Percentiles rank a stretch among this genome's conserved stretches.
These are phyloP conservation scores for Sporothrix brunneoviolacea DNA, from an alignment of 2,329 filamentous ascomycete genomes.

Conservation along the genomic window DNA sequence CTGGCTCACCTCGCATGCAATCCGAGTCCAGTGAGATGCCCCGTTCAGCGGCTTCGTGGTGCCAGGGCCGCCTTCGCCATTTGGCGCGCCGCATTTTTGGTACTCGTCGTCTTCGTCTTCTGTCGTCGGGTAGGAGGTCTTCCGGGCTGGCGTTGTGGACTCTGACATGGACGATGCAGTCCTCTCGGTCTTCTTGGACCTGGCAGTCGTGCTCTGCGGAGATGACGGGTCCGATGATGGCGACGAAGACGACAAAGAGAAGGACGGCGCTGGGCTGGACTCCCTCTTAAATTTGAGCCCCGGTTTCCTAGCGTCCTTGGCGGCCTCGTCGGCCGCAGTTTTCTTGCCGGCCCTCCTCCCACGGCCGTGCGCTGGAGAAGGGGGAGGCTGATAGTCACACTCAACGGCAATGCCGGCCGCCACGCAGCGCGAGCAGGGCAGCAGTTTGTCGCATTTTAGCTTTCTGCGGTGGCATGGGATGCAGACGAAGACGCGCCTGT, in stretches of 20 bases:
- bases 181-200: too few species aligned
- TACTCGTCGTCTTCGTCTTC: not conserved
- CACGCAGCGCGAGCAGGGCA: constrained; percentile 23
- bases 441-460: constrained; percentile 24
- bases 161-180: too few species aligned
- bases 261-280: not conserved
- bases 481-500: constrained; percentile 25
- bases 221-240: not conserved
- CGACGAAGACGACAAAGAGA: not conserved
- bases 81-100: not conserved
- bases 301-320: not conserved
- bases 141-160: not conserved
- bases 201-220: too few species aligned
- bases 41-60: constrained; percentile 10
- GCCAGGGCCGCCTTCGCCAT: not conserved
- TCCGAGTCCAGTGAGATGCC: constrained; percentile 17
- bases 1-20: constrained; percentile 18
- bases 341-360: not conserved
- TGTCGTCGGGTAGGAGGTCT: not conserved
- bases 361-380: not conserved
- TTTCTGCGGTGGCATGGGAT: constrained; percentile 25
- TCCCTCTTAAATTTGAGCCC: not conserved
- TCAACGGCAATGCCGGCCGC: constrained; percentile 19
- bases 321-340: not conserved
- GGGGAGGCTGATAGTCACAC: constrained; percentile 22